A percentile compares a stretch with the other conserved stretches of the same genome.
These are phyloP conservation scores for Penicillium soppii DNA, from an alignment of 495 filamentous ascomycete species.

Conservation along the genomic window DNA sequence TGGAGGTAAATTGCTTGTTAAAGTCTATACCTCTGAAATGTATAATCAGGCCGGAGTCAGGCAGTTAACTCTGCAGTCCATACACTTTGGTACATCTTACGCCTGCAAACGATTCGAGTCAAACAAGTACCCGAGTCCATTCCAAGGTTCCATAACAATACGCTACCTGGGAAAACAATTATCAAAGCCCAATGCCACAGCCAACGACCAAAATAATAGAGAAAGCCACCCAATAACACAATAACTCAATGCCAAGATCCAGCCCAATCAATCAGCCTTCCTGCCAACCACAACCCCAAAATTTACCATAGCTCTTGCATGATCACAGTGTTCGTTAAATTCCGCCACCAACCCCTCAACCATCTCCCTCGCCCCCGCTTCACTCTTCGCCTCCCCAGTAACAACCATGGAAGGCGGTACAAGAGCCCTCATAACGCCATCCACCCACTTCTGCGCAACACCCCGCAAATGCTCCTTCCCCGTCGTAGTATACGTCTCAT, in stretches of 20 bases:
- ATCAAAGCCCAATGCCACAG: no score
- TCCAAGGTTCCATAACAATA: no score
- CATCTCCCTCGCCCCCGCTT: constrained; percentile 11
- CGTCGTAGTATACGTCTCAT: constrained; percentile 10
- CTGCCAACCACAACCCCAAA: constrained; percentile 20
- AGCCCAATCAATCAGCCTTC: constrained; percentile 3
- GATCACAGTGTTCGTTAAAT: constrained; percentile 13
- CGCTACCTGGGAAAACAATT: no score
- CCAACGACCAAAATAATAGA: background rate
- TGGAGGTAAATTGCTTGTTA: no score
- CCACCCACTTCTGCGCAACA: constrained; percentile 15
- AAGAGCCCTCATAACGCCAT: constrained; percentile 15
- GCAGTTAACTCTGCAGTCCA: no score
- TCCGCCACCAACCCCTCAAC: constrained; percentile 20
- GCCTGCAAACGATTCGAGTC: no score
- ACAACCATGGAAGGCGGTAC: constrained; percentile 15
- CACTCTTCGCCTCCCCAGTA: constrained; percentile 12
- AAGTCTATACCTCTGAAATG: no score
- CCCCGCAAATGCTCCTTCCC: constrained; percentile 14
- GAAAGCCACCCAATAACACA: background rate
- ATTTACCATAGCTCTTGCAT: constrained; percentile 17
- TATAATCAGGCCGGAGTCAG: no score
- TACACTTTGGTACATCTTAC: no score
- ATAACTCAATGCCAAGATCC: background rate
- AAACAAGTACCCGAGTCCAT: no score